Evolutionary conservation across 148 eudicot genomes (phyloP).

Genomic region (Camellia sinensis): DNA sequence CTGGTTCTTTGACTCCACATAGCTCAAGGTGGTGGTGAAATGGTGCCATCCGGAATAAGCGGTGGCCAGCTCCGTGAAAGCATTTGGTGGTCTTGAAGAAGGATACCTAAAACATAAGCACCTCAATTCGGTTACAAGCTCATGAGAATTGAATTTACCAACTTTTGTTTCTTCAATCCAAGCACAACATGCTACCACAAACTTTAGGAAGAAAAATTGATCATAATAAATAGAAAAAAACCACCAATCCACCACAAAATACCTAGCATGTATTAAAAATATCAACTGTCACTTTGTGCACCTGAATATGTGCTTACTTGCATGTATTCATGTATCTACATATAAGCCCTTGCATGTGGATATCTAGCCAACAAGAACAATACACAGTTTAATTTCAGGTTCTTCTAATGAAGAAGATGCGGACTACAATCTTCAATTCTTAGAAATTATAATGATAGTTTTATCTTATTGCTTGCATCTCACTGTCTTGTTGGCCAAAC

Average conservation of each 20-base stretch:
- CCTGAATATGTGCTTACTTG: neutral
- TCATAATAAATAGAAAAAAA: neutral
- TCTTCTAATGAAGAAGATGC: too few relatives aligned
- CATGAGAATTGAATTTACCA: neutral
- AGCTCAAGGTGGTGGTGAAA: slow-evolving; percentile 65
- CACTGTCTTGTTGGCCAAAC: too few relatives aligned
- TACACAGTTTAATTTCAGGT: neutral
- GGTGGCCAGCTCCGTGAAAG: slow-evolving; percentile 35
- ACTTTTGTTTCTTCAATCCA: neutral
- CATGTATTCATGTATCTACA: neutral
- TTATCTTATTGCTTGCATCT: too few relatives aligned
- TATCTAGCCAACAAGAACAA: neutral
- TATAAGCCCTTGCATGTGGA: neutral
- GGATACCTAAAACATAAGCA: slow-evolving; percentile 41
- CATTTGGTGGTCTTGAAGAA: slow-evolving; percentile 41
- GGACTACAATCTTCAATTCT: too few relatives aligned
- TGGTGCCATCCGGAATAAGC: slow-evolving; percentile 52
- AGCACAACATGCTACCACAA: neutral
- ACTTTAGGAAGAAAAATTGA: neutral
- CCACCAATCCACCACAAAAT: neutral
- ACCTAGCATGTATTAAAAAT: neutral
- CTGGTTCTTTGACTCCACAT: slow-evolving; percentile 61
- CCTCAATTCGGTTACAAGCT: neutral
- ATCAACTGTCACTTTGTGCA: neutral
- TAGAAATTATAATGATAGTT: too few relatives aligned